Percentiles rank a stretch among this genome's conserved stretches.
These are phyloP conservation scores for Eucalyptus polyanthemos DNA, from an alignment of 345 rosid genomes.

Conservation along the genomic window DNA sequence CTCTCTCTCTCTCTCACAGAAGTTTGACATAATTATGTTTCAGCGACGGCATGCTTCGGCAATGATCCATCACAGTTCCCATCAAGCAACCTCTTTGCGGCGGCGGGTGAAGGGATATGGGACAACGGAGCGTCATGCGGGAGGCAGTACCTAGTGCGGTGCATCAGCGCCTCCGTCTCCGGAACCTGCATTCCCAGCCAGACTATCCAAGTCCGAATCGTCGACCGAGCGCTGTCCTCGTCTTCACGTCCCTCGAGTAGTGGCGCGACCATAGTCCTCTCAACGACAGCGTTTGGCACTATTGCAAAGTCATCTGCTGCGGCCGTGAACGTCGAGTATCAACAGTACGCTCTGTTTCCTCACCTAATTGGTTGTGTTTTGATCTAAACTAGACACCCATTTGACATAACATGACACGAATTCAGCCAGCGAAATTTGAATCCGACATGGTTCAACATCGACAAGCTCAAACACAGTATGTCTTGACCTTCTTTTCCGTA, in stretches of 20 bases:
- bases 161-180: conserved; percentile 23
- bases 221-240: not conserved
- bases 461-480: not conserved
- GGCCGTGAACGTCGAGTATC: conserved; percentile 32
- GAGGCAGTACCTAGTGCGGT: conserved; percentile 31
- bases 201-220: conserved; percentile 11
- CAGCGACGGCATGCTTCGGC: conserved; percentile 48
- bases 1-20: not conserved
- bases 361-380: not conserved
- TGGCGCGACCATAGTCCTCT: conserved; percentile 31
- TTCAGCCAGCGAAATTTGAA: not conserved
- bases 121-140: conserved; percentile 59
- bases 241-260: conserved; percentile 17
- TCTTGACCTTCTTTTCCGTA: not conserved
- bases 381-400: not conserved
- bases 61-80: conserved; percentile 24
- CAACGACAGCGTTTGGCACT: conserved; percentile 13
- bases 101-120: conserved; percentile 53
- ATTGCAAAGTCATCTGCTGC: conserved; percentile 16
- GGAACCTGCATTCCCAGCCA: conserved; percentile 12
- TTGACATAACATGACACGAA: not conserved
- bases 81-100: conserved; percentile 31
- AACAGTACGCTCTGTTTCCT: conserved; percentile 15
- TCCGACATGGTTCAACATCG: not conserved
- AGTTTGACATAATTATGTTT: not conserved